These are phyloP conservation scores for Cryphonectria nitschkei DNA, from an alignment of 2,329 filamentous ascomycete species.

Conservation along the genomic window DNA sequence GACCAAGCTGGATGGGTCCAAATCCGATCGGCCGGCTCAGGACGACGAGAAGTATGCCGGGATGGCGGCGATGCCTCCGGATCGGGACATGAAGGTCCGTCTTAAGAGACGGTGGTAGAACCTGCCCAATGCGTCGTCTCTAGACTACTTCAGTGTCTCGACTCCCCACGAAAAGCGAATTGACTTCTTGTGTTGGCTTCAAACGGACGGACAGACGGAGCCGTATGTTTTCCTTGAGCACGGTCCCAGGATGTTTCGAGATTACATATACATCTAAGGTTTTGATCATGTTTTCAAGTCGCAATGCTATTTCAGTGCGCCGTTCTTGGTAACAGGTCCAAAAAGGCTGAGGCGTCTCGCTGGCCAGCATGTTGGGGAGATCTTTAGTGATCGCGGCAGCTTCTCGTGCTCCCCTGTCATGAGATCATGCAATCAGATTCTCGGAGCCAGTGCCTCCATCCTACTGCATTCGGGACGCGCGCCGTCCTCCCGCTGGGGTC, in stretches of 20 bases:
- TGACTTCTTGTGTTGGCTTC: not conserved
- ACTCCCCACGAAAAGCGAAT: not conserved
- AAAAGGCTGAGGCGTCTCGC: not conserved
- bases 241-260: no score
- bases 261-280: not conserved
- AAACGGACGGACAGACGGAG: not conserved
- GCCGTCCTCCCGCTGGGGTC: constrained; percentile 14
- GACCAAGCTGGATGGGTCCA: constrained; percentile 24
- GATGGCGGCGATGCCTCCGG: constrained; percentile 29
- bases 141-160: not conserved
- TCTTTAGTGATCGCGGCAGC: not conserved
- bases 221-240: not conserved
- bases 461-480: constrained; percentile 4
- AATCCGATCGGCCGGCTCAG: constrained; percentile 25
- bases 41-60: constrained; percentile 23
- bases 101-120: constrained; percentile 20
- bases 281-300: not conserved
- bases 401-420: not conserved
- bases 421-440: not conserved
- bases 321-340: not conserved
- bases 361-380: not conserved
- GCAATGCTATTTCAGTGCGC: not conserved
- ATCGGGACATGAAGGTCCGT: constrained; percentile 32
- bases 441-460: constrained; percentile 16
- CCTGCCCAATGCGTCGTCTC: not conserved